Base-by-base conservation (phyloP, 768 basidiomycete species). In the Trametopsis cervina region DNA sequence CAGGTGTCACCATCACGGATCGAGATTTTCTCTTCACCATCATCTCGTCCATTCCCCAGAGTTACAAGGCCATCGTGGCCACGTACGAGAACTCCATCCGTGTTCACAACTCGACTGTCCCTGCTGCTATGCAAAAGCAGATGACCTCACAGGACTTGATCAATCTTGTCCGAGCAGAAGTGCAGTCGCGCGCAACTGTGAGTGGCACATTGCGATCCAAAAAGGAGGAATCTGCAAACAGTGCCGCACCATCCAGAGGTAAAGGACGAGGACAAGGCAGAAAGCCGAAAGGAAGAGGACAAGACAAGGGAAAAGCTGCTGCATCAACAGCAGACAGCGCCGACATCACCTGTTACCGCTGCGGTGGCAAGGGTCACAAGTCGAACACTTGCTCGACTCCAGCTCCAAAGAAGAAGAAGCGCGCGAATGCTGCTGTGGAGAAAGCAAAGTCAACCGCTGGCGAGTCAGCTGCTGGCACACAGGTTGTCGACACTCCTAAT, bases 261-360 rank as follows among this genome's bases (percentile, higher is more conserved):
- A n/a, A 12, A 17, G 44, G 44, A 4, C n/a, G 13, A 17, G n/a
- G 27, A 11, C 46, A 13, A 21, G 39, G 47, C 21, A 10, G 33
- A 42, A 21, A 17, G 25, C 23, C 22, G 20, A 11, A 18, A 26
- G 18, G 26, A 18, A 23, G 26, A 10, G 21, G 13, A 40, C 23
- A n/a, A 7, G 17, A 13, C 22, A 17, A 29, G 10, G 6, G 12
- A 2, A 29, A 29, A 18, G 26, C 25, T 33, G 12, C 44, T 15
- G 21, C 39, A 18, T 40, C 39, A 7, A 9, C 39, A 18, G 15
- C 9, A 40, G 15, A 10, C 21, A 22, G 7, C 12, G 13, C 22
- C 44, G 27, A 45, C 44, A 27, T 45, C 18, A 45, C 26, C 9
- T 45, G 47, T 26, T 48, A 23, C 40, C 39, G 40, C 18, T 48